A percentile compares a stretch with the other conserved stretches of the same genome.
Conservation (phyloP, 345 rosid species). For the Salix dunnii region DNA sequence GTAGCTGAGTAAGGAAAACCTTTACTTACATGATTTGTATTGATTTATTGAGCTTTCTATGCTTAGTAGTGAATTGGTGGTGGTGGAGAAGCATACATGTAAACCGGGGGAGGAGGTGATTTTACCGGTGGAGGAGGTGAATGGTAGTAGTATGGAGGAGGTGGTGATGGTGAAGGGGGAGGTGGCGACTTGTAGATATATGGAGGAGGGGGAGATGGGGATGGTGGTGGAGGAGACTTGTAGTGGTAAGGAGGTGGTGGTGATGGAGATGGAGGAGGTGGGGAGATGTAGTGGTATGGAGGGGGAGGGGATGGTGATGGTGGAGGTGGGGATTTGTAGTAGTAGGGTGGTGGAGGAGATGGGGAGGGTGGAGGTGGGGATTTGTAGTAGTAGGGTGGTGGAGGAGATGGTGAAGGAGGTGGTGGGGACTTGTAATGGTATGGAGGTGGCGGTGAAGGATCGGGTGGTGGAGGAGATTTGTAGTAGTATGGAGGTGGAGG, state of each 20-base stretch:
- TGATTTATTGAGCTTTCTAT: not conserved
- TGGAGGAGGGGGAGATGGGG: constrained; percentile 1
- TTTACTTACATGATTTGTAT: constrained; percentile 12
- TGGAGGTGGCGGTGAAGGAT: constrained; percentile 2
- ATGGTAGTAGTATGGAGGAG: constrained; percentile 4
- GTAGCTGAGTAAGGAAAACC: not conserved
- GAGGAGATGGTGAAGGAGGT: not conserved
- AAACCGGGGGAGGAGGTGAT: constrained; percentile 23
- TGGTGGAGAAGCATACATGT: constrained; percentile 25
- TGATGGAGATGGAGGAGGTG: not conserved
- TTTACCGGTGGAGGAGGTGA: constrained; percentile 23
- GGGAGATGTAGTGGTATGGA: not conserved
- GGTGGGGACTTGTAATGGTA: constrained; percentile 3
- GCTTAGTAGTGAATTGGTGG: constrained; percentile 17
- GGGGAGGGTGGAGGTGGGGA: constrained; percentile 3
- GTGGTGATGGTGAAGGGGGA: not conserved
- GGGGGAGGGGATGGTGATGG: not conserved
- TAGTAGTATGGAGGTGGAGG: constrained; percentile 8
- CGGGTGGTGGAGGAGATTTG: not conserved
- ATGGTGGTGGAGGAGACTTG: constrained; percentile 2
- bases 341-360: not conserved
- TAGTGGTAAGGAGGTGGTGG: constrained; percentile 10
- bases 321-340: not conserved
- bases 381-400: not conserved
- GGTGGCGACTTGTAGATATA: constrained; percentile 4